Conservation (phyloP, 2,329 filamentous ascomycete genomes). For the Aspergillus fumigatiaffinis region DNA sequence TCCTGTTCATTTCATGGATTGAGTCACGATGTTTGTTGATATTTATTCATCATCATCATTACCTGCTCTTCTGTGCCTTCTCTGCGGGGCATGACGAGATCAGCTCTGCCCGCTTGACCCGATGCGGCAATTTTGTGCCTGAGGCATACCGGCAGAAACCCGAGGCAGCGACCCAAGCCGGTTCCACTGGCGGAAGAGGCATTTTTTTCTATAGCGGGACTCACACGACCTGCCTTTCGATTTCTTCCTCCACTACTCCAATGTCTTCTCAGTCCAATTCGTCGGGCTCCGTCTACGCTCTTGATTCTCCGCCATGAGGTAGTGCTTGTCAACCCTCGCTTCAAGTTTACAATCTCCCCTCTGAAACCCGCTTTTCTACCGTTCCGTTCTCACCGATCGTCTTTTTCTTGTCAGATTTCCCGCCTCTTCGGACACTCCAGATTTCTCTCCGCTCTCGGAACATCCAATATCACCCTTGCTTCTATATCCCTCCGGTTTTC, state of each 20-base stretch:
- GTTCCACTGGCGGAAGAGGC: conserved; percentile 34
- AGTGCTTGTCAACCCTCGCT: conserved; percentile 22
- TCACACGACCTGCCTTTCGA: conserved; percentile 28
- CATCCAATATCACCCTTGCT: conserved; percentile 11
- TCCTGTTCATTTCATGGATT: conserved; percentile 4
- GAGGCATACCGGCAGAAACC: conserved; percentile 23
- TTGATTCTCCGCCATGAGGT: conserved; percentile 32
- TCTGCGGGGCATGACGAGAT: conserved; percentile 20
- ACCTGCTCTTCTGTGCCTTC: conserved; percentile 6
- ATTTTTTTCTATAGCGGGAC: conserved; percentile 33
- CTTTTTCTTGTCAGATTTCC: conserved; percentile 26
- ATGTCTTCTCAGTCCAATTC: conserved; percentile 19
- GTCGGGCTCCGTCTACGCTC: conserved; percentile 14
- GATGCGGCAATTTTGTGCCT: conserved; percentile 22
- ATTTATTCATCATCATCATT: not conserved
- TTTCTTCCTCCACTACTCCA: conserved; percentile 16
- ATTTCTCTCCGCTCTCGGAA: conserved; percentile 21
- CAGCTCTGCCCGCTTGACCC: conserved; percentile 18
- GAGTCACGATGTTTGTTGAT: conserved; percentile 1
- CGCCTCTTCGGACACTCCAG: conserved; percentile 23
- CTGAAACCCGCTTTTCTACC: conserved; percentile 7
- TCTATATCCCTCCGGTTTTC: conserved; percentile 12
- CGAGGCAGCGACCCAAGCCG: conserved; percentile 21
- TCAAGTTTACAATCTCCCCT: conserved; percentile 9
- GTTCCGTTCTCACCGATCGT: conserved; percentile 20